Base-by-base conservation (phyloP, 768 basidiomycete species). In the Sutorius australiensis region DNA sequence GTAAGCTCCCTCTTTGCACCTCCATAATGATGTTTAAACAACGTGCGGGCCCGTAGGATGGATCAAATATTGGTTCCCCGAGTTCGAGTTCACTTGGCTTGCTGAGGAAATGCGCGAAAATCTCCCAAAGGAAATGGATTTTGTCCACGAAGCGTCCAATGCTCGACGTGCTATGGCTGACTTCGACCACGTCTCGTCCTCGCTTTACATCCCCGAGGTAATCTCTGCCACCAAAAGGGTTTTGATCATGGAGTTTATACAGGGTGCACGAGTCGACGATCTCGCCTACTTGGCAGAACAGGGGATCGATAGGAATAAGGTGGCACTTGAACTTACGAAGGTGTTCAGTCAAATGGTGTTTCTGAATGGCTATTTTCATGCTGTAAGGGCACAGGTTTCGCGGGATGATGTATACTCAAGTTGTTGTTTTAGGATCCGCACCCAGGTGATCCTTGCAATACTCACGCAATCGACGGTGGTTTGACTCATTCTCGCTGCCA, bases 301-400 rank as follows among this genome's bases (percentile, higher is more conserved):
- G 55, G 77, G 81, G 41, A 98, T 99, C 56, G 92, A 99, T 69
- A 78, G 95, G 48, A 99, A 98, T 66, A 87, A 87, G 67, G 95
- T 99, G 40, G 86, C 93, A 1, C 73, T 95, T 49, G 94, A 98
- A 70, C 77, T 99, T 19, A 84, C 88, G 3, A 74, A 87, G 58
- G 95, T 99, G 63, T 98, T 98, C 66, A 88, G 82, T 46, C 86
- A 83, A 64, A 98, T 98, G 97, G 92, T 98, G 11, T 95, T 98
- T 64, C 67, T 97, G 39, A 91, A 95, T 66, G 95, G 95, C 16
- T 93, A 87, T 82, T 89, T 89, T 67, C 86, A 87, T 72, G 87
- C 84, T 37, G 88, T 89, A 63, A 67, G 86, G 72, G 27, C 34
- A 24, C 51, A 34, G n/a, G 31, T 14, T 50, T 54, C 21, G 38